Evolutionary conservation across 2,329 filamentous ascomycete genomes (phyloP).

Genomic region (Fusarium decemcellulare): DNA sequence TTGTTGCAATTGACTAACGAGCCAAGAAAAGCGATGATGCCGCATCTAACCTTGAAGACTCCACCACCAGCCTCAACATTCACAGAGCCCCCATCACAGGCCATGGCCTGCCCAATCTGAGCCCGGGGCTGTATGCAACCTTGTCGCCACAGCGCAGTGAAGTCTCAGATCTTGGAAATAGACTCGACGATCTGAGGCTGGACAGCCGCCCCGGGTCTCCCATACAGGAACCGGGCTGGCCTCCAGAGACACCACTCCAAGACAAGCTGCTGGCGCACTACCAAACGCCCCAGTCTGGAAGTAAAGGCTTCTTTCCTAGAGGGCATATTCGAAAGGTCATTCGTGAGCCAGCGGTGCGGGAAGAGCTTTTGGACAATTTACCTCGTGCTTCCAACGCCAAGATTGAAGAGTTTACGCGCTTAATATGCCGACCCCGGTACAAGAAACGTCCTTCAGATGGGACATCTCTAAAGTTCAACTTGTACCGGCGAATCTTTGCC

Average conservation of each 20-base stretch:
- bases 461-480: not conserved
- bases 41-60: not conserved
- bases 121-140: not conserved
- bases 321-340: conserved; percentile 5
- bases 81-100: not conserved
- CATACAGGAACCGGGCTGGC: too few relatives aligned
- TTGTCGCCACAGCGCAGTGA: not conserved
- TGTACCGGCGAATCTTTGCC: conserved; percentile 6
- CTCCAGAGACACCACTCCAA: not conserved
- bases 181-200: not conserved
- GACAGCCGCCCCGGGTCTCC: not conserved
- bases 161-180: conserved; percentile 2
- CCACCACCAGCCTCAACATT: not conserved
- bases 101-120: not conserved
- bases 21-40: not conserved
- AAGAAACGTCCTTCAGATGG: too few relatives aligned
- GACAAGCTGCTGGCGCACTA: conserved; percentile 11
- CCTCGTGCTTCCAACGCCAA: not conserved
- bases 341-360: not conserved
- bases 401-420: not conserved
- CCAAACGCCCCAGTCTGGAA: not conserved
- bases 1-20: not conserved
- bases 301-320: conserved; percentile 12
- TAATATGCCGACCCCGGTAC: not conserved
- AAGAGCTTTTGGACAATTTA: not conserved